Evolutionary conservation across 305 asterid species (phyloP), one percentile per base, ranked within the genome.

Genomic region (Fraxinus xanthoxyloides): DNA sequence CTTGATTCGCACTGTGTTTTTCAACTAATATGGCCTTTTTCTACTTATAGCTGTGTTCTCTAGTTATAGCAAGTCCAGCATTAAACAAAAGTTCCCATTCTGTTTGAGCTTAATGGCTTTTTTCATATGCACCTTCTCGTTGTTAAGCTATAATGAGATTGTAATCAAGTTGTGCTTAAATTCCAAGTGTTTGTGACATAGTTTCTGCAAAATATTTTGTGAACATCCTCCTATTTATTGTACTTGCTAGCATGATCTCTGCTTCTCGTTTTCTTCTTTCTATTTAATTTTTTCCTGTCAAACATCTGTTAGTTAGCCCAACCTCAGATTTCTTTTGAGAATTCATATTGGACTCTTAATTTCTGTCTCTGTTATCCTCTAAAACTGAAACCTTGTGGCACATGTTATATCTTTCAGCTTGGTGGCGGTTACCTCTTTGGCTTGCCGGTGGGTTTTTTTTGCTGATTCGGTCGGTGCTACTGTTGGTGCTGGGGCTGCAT

Each of bases 361-460:
- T n/a, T n/a, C n/a, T n/a, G n/a, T n/a, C n/a, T n/a, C n/a, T n/a
- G n/a, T n/a, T n/a, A n/a, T n/a, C n/a, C n/a, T n/a, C n/a, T 69
- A 75, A 77, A 83, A 72, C 86, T 83, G 72, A 69, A 83, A 82
- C 36, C 56, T 40, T 40, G 73, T 83, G 84, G 78, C 43, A 48
- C 72, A 72, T 80, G 81, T 70, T 73, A 43, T 74, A 73, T 54
- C 35, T 85, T 89, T 82, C 95, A 94, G 98, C 92, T 97, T 63
- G 98, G 99, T 76, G 99, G 99, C 85, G 98, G 98, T 77, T 97
- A 94, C 84, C 97, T 97, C 69, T 97, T 97, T 81, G 98, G 99
- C 61, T 88, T 97, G 89, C 99, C 99, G 67, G 88, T 97, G 72
- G 99, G 99, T 69, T 93, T 97, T 97, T 86, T 76, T 95, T 40